Base-by-base conservation (phyloP, 305 asterid species). In the Andrographis paniculata region DNA sequence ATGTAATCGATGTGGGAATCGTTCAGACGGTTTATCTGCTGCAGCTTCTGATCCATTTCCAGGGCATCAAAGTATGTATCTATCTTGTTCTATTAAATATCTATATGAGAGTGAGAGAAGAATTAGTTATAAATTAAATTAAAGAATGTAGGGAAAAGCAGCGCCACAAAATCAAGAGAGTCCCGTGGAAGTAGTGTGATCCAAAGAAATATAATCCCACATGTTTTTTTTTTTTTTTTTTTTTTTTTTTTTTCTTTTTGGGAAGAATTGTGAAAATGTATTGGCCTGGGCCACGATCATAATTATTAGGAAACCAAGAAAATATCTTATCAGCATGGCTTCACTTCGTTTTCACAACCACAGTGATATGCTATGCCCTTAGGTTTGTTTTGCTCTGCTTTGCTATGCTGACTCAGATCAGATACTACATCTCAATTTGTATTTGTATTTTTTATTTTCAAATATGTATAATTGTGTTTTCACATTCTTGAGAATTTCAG, bases 1-100 rank as follows among this genome's bases (percentile, higher is more conserved):
- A 87, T 76, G 69, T 33, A 75, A 44, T 84, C 92, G 72, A 59
- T 84, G 61, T 84, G 88, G 62, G 70, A 75, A 12, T 63, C 69
- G 67, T 75, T 75, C 22, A 69, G 45, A 64, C 75, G 70, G 76
- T 71, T 79, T 74, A 75, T 42, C n/a, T 18, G 14, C 20, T 17
- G 0, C 47, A 20, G 9, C 23, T 17, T 42, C 6, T 17, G 14
- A 13, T 42, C 15, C 21, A 17, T 42, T 17, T 2, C 20, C 14
- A 17, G 11, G 18, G 23, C n/a, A 7, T 7, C n/a, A 16, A 10
- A 16, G 10, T 42, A 3, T 12, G 14, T 10, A 3, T 10, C 37
- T 31, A 5, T 10, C 37, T 31, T 31, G 37, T 10, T 31, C n/a
- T n/a, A n/a, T n/a, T n/a, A n/a, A n/a, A n/a, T n/a, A n/a, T n/a